Conservation (phyloP, 768 basidiomycete genomes). For the Brasilioporus rufonigricans region DNA sequence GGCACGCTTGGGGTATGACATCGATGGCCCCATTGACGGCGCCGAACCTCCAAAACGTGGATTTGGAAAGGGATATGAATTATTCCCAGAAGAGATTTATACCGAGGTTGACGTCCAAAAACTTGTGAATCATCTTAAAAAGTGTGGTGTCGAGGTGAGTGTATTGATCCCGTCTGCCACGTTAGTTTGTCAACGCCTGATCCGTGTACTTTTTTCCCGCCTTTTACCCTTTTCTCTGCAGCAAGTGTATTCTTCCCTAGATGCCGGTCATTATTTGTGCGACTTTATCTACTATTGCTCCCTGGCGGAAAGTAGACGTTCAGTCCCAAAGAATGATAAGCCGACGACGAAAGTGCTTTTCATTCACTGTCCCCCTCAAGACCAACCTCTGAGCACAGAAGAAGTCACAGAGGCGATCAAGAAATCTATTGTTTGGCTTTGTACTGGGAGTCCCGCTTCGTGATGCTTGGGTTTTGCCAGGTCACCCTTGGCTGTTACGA, state of each 20-base stretch:
- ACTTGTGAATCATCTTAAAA: slow-evolving; percentile 36
- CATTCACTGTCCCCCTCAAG: slow-evolving; percentile 69
- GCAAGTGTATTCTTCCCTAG: slow-evolving; percentile 72
- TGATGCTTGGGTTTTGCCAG: slow-evolving; percentile 8
- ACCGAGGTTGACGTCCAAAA: slow-evolving; percentile 37
- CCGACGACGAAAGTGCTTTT: slow-evolving; percentile 51
- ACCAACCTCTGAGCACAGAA: slow-evolving; percentile 59
- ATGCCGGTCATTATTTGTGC: slow-evolving; percentile 73
- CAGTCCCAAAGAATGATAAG: slow-evolving; percentile 29
- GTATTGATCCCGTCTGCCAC: neutral
- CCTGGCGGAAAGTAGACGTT: slow-evolving; percentile 61
- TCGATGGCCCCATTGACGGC: slow-evolving; percentile 26
- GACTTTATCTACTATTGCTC: slow-evolving; percentile 80
- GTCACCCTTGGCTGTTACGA: slow-evolving; percentile 2
- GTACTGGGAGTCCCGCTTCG: slow-evolving; percentile 21
- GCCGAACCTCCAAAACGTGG: slow-evolving; percentile 34
- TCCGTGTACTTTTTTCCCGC: neutral
- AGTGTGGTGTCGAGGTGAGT: slow-evolving; percentile 32
- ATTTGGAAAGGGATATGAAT: slow-evolving; percentile 36
- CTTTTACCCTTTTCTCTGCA: slow-evolving; percentile 20
- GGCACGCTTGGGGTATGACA: slow-evolving; percentile 28
- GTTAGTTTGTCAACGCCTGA: slow-evolving; percentile 6
- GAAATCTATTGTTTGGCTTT: slow-evolving; percentile 61
- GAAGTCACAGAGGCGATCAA: slow-evolving; percentile 67
- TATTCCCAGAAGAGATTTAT: slow-evolving; percentile 35